Evolutionary conservation across 1,284 basidiomycete species (phyloP), one percentile per base, ranked within the genome.

Genomic region (Puccinia horiana): DNA sequence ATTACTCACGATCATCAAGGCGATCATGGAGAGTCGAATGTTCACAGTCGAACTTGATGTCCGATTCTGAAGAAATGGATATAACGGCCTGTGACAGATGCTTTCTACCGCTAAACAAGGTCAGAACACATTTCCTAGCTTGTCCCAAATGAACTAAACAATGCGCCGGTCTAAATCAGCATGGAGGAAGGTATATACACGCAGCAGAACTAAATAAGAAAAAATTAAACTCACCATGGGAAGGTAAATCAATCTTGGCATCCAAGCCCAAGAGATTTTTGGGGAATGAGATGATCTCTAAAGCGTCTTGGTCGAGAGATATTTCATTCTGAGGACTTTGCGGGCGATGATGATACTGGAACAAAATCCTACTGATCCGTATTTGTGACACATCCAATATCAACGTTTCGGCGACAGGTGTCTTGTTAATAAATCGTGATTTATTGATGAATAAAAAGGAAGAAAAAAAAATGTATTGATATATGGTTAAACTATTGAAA

Each of bases 381-480:
- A 87, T 84, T 67, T 86, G 86, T 0, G 86, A 86, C 4, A 86
- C 82, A 49, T 87, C 85, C 42, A 86, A 84, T 1, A 83, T 37
- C 47, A 86, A 77, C 0, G 89, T 88, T 8, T 93, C 93, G 76
- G 88, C 88, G 29, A 90, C 88, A 3, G 92, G 89, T 11, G 90
- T 91, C 93, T 94, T 80, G 44, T 54, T 58, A 37, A 75, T 47
- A 35, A 75, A 63, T 52, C 79, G 42, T 76, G 35, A 72, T 63
- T 23, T 37, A 32, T 69, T 11, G 29, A 73, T 29, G 35, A 32
- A 73, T 12, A 69, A 40, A 26, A 69, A 42, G 35, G 47, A 35
- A 37, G 37, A 16, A 72, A 72, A 29, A 37, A 26, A 74, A 52
- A 23, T 47, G 32, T 35, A 12, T 35, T 14, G 42, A 23, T 5